Evolutionary conservation across 2,329 filamentous ascomycete species (phyloP), one percentile per base, ranked within the genome.

Genomic region (Fusarium sp.): DNA sequence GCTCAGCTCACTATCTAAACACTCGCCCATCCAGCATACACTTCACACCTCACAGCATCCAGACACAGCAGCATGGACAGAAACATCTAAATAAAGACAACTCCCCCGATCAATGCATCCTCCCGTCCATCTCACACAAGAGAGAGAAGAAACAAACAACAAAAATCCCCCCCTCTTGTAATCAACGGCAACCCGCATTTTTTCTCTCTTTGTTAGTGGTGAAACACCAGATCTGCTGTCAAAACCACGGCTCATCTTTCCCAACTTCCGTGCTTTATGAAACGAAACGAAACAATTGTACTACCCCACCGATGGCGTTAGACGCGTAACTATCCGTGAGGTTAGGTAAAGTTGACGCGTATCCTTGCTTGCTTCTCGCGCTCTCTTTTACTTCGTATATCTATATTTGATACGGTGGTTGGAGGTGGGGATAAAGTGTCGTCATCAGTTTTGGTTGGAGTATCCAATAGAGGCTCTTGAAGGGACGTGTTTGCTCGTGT

Each of bases 181-280:
- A 26, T 26, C 38, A 62, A 20, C 61, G 61, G 59, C 34, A 59
- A 45, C 45, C 43, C 24, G 59, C 61, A 64, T 58, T 3, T 30
- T 30, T 26, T 10, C 11, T 26, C 12, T 28, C 26, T 28, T 28
- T 28, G 4, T 28, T 50, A 4, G 12, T 19, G 10, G 60, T 65
- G 48, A 53, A 60, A 60, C 62, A 46, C 48, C 44, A 65, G 60
- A 65, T 65, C 54, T 65, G 62, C 62, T 65, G 62, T 65, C 62
- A 65, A 50, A 65, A 54, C 60, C 54, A 65, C 62, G 60, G 62
- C 62, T 65, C 60, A 55, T 54, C 62, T 21, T 65, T 60, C 62
- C 62, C 39, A 45, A 40, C 43, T 32, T 23, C 36, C 42, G 26
- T 9, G 14, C 15, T 21, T 15, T 19, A 34, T 56, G 43, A 63